Conservation (phyloP, 176 grass and related monocot genomes). For the Triticum timopheevii region DNA sequence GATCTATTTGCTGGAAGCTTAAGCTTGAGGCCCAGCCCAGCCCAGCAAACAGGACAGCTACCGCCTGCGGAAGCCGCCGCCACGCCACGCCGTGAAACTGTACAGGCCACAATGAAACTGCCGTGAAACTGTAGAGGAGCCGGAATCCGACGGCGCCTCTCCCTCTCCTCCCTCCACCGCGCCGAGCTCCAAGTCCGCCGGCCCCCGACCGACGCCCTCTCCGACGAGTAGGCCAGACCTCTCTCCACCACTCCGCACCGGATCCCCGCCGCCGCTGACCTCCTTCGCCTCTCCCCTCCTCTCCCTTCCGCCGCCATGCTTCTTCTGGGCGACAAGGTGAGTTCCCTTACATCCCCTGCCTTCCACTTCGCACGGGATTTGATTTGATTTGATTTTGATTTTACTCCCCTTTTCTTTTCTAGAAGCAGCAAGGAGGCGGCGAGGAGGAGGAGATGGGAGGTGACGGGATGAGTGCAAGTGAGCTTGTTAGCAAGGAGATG, state of each 20-base stretch:
- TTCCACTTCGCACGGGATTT: background rate
- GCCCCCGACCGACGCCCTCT: no score
- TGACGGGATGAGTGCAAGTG: slow-evolving; percentile 39
- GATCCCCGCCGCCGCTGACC: background rate
- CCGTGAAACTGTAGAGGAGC: no score
- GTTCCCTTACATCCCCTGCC: background rate
- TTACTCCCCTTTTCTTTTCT: background rate
- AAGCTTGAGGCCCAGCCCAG: no score
- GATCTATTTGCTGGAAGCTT: no score
- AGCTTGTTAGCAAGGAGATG: slow-evolving; percentile 79
- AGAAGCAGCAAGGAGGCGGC: slow-evolving; percentile 13
- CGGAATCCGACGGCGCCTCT: no score
- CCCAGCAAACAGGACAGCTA: no score
- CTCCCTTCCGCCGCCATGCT: slow-evolving; percentile 38
- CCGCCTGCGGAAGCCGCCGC: no score
- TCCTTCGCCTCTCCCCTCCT: background rate
- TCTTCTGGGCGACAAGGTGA: slow-evolving; percentile 49
- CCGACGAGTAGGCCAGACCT: background rate
- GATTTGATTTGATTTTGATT: background rate
- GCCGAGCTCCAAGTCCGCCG: no score
- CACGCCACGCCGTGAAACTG: no score
- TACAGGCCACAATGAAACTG: no score
- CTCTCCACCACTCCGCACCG: background rate
- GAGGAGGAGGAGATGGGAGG: slow-evolving; percentile 30
- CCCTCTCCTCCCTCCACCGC: no score